Percentiles rank a stretch among this genome's conserved stretches.
phyloP scores from a whole-genome alignment of 768 basidiomycete species.

The Pleurotus citrinopileatus region DNA sequence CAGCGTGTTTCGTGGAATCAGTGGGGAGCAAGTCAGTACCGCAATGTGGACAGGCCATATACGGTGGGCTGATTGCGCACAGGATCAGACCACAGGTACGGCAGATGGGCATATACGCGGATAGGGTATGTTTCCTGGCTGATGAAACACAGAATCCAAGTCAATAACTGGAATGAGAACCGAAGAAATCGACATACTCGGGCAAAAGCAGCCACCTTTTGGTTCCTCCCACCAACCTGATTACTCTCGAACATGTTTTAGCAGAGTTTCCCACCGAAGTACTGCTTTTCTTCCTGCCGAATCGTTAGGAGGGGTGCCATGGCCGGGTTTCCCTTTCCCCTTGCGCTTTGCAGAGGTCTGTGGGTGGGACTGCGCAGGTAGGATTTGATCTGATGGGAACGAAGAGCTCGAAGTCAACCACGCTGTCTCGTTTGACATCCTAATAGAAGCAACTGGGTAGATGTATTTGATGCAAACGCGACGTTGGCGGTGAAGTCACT shows the following conservation, averaged over 20 bases:
- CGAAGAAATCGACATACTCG: conserved; percentile 35
- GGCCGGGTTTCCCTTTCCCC: conserved; percentile 34
- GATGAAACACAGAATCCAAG: background rate
- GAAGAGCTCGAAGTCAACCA: conserved; percentile 44
- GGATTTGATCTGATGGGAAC: conserved; percentile 55
- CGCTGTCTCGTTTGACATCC: conserved; percentile 30
- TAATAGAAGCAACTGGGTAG: too few species aligned
- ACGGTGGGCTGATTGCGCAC: conserved; percentile 54
- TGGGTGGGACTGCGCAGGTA: conserved; percentile 24
- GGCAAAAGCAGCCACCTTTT: conserved; percentile 68
- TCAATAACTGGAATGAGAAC: background rate
- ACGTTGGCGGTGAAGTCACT: too few species aligned
- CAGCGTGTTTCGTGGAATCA: conserved; percentile 23
- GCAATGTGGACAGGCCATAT: conserved; percentile 57
- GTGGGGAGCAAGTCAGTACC: conserved; percentile 31
- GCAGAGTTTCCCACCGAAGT: conserved; percentile 41
- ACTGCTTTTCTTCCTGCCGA: conserved; percentile 49
- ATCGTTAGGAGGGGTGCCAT: conserved; percentile 24
- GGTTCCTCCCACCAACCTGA: conserved; percentile 45
- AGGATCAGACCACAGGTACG: conserved; percentile 59
- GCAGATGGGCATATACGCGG: conserved; percentile 54
- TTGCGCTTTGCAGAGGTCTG: conserved; percentile 23
- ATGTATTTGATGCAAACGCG: too few species aligned
- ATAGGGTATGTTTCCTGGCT: conserved; percentile 62
- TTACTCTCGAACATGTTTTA: conserved; percentile 33